Conservation (phyloP, 2,329 filamentous ascomycete species). For the Aspergillus pseudonomiae region DNA sequence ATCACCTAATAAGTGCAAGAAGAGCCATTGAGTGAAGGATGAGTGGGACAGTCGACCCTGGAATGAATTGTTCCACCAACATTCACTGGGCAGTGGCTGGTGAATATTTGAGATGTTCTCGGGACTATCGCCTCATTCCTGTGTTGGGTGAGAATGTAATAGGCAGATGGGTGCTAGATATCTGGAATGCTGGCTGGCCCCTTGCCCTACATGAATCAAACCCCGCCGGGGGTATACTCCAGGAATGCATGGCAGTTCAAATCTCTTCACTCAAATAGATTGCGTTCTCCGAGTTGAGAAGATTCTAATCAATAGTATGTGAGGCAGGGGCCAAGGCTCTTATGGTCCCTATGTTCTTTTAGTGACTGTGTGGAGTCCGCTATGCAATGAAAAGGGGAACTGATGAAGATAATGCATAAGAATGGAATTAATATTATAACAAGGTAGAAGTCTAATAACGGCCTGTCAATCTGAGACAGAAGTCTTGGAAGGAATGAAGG, state of each 20-base stretch:
- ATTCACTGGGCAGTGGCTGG: background rate
- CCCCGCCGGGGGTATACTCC: background rate
- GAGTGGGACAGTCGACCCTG: background rate
- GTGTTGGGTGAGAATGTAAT: constrained; percentile 1
- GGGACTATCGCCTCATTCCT: background rate
- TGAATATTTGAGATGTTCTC: background rate
- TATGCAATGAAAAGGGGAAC: background rate
- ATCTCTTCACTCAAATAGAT: background rate
- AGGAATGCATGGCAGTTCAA: background rate
- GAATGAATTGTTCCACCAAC: background rate
- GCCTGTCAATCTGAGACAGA: constrained; percentile 1
- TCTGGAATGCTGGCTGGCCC: constrained; percentile 1
- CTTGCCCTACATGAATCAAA: background rate
- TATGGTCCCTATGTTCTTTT: background rate
- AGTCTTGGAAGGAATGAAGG: background rate
- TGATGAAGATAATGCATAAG: background rate
- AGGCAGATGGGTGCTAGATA: background rate
- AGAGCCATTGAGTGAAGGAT: background rate
- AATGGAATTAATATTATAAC: constrained; percentile 12
- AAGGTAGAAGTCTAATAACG: constrained; percentile 9
- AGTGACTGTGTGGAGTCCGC: background rate
- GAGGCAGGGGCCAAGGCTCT: background rate
- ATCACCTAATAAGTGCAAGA: background rate
- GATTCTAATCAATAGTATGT: background rate
- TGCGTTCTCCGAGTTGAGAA: background rate